Percentiles rank a stretch among this genome's conserved stretches.
Evolutionary conservation across 2,329 filamentous ascomycete species (phyloP).

Genomic region (Ophiostoma quercus): DNA sequence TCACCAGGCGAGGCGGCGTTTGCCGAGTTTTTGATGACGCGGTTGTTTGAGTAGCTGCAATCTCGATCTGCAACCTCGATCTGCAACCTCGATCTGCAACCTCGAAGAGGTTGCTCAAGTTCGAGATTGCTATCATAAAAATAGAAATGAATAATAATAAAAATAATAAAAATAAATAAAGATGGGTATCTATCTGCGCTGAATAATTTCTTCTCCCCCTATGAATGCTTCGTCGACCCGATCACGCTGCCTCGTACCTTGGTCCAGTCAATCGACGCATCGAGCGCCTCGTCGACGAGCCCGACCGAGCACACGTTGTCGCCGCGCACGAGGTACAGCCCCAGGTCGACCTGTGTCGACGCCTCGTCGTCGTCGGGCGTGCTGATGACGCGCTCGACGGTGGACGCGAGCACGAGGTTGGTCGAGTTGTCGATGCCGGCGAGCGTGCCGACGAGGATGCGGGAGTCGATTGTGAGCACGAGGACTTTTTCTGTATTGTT

Average conservation of each 20-base stretch:
- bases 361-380: slow-evolving; percentile 76
- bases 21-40: slow-evolving; percentile 59
- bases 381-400: slow-evolving; percentile 85
- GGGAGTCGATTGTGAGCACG: slow-evolving; percentile 86
- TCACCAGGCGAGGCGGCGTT: slow-evolving; percentile 65
- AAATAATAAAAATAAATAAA: no score
- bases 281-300: slow-evolving; percentile 81
- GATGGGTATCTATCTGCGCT: slow-evolving; percentile 15
- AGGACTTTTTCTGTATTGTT: slow-evolving; percentile 70
- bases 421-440: slow-evolving; percentile 85
- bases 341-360: slow-evolving; percentile 74
- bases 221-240: slow-evolving; percentile 74
- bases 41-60: slow-evolving; percentile 51
- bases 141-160: neutral
- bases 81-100: no score
- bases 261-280: slow-evolving; percentile 86
- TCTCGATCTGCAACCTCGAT: neutral
- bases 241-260: slow-evolving; percentile 82
- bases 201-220: slow-evolving; percentile 17
- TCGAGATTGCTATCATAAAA: neutral
- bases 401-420: slow-evolving; percentile 78
- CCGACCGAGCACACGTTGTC: slow-evolving; percentile 92
- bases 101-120: no score
- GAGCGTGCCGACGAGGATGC: slow-evolving; percentile 76
- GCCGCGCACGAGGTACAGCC: slow-evolving; percentile 85